phyloP scores from a whole-genome alignment of 495 filamentous ascomycete species.

The Hypomontagnella submonticulosa region DNA sequence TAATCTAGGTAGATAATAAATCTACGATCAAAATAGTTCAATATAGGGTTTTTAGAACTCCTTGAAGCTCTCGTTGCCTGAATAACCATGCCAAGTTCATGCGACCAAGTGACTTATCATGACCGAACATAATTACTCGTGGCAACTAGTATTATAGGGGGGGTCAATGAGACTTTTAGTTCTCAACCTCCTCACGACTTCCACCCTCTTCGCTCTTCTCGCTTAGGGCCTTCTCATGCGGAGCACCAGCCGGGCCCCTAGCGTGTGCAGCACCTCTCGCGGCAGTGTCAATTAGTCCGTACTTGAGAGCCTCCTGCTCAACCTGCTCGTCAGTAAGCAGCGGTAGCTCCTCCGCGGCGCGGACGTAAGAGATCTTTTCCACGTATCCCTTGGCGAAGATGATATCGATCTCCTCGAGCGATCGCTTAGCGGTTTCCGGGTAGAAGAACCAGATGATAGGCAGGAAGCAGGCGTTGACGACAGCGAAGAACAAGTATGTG shows the following conservation, averaged over 20 bases:
- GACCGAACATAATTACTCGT: slow-evolving; percentile 12
- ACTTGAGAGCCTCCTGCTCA: slow-evolving; percentile 69
- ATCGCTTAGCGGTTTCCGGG: slow-evolving; percentile 75
- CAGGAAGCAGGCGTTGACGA: slow-evolving; percentile 74
- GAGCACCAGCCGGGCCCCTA: slow-evolving; percentile 32
- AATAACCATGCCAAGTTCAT: slow-evolving; percentile 1
- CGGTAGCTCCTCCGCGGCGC: slow-evolving; percentile 75
- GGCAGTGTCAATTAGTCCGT: slow-evolving; percentile 63
- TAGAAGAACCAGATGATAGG: slow-evolving; percentile 82
- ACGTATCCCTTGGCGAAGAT: slow-evolving; percentile 71
- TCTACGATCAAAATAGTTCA: slow-evolving; percentile 1
- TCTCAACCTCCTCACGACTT: slow-evolving; percentile 41
- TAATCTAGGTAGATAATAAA: slow-evolving; percentile 12
- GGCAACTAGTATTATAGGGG: slow-evolving; percentile 16
- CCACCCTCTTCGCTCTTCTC: slow-evolving; percentile 41
- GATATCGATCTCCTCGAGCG: slow-evolving; percentile 82
- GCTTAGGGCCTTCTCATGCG: slow-evolving; percentile 40
- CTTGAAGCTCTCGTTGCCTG: background rate
- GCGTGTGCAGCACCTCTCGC: slow-evolving; percentile 37
- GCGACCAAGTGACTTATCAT: background rate
- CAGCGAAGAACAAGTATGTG: slow-evolving; percentile 83
- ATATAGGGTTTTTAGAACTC: background rate
- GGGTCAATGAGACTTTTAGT: slow-evolving; percentile 26
- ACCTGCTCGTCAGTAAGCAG: slow-evolving; percentile 71
- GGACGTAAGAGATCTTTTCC: slow-evolving; percentile 81